These are phyloP conservation scores for Pyrenochaeta sp. DNA, from an alignment of 2,329 filamentous ascomycete genomes.

Conservation along the genomic window DNA sequence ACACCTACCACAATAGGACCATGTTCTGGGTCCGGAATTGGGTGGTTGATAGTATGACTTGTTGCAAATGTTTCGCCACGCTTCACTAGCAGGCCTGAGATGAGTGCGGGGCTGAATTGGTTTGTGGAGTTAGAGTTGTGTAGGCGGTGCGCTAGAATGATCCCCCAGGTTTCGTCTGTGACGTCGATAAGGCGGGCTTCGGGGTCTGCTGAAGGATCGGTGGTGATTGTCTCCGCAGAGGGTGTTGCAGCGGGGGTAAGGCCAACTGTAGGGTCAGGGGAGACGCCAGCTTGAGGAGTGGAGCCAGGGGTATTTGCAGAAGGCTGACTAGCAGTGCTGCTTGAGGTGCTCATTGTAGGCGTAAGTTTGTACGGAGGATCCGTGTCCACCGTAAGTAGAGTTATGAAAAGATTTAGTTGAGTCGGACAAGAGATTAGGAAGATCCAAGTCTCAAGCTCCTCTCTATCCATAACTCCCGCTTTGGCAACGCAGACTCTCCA, in stretches of 20 bases:
- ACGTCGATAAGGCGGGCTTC: constrained; percentile 76
- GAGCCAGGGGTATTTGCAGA: constrained; percentile 36
- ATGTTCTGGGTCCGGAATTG: constrained; percentile 30
- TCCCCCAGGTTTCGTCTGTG: constrained; percentile 79
- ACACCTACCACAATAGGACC: constrained; percentile 51
- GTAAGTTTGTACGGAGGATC: constrained; percentile 70
- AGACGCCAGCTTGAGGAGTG: constrained; percentile 46
- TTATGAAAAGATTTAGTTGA: constrained; percentile 51
- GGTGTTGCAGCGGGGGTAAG: constrained; percentile 74
- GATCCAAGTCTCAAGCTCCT: constrained; percentile 64
- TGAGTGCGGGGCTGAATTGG: constrained; percentile 49
- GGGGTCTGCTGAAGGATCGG: constrained; percentile 58
- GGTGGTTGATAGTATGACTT: constrained; percentile 16
- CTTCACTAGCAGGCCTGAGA: constrained; percentile 55
- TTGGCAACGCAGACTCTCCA: constrained; percentile 82
- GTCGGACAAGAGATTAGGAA: constrained; percentile 47
- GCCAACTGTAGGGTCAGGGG: constrained; percentile 45
- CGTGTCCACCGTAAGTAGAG: constrained; percentile 71
- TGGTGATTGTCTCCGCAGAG: constrained; percentile 56
- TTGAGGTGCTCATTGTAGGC: constrained; percentile 52
- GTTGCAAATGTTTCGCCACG: constrained; percentile 39
- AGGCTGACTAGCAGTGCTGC: constrained; percentile 22
- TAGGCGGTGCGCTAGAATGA: constrained; percentile 70
- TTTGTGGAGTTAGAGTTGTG: constrained; percentile 48
- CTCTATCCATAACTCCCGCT: constrained; percentile 71